Percentiles rank a stretch among this genome's conserved stretches.
phyloP scores from a whole-genome alignment of 139 green algal genomes.

The Ettlia oleoabundans region DNA sequence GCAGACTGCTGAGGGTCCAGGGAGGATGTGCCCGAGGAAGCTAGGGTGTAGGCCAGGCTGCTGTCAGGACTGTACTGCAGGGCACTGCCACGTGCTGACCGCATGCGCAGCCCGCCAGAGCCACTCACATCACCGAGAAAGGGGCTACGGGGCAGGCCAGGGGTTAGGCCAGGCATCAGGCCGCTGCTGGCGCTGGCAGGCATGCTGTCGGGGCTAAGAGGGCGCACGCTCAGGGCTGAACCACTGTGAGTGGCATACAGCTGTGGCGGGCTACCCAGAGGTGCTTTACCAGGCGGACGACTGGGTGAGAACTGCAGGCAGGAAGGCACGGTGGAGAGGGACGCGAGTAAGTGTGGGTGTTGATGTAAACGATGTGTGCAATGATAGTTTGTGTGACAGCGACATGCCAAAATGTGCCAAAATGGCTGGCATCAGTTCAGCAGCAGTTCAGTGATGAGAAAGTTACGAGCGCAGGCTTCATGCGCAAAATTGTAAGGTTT shows the following conservation, averaged over 20 bases:
- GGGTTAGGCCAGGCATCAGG: not conserved
- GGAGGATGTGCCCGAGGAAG: not conserved
- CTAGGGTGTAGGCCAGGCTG: not conserved
- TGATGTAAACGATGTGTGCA: too few relatives aligned
- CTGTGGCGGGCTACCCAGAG: not conserved
- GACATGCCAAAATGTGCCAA: too few relatives aligned
- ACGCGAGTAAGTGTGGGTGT: not conserved
- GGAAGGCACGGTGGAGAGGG: not conserved
- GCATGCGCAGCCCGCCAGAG: not conserved
- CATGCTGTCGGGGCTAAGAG: not conserved
- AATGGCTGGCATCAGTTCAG: too few relatives aligned
- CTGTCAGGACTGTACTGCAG: not conserved
- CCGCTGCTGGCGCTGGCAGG: not conserved
- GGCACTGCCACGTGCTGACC: too few relatives aligned
- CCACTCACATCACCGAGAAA: not conserved
- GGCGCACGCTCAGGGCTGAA: not conserved
- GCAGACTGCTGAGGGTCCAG: slow-evolving; percentile 1
- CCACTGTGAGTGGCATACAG: not conserved
- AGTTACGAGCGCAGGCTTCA: too few relatives aligned
- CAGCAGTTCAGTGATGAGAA: too few relatives aligned
- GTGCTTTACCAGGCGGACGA: not conserved
- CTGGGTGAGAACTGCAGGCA: not conserved
- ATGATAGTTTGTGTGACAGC: too few relatives aligned
- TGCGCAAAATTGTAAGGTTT: too few relatives aligned
- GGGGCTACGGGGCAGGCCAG: not conserved